These are phyloP conservation scores for Coemansia sp. DNA, from an alignment of 192 early-diverging fungal genomes.

Conservation along the genomic window DNA sequence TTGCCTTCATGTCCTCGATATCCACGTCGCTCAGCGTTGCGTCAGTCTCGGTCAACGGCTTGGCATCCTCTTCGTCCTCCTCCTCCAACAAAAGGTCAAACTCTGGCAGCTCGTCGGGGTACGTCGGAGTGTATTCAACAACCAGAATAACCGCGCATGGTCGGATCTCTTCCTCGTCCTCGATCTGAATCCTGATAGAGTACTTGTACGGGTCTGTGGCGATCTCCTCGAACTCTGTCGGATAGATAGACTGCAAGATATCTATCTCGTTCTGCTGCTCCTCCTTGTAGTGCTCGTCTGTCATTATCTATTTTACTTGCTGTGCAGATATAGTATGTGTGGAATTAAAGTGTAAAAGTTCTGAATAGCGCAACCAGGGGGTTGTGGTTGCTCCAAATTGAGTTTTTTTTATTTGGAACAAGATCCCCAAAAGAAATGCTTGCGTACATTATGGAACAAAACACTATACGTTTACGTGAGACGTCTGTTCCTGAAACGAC, in stretches of 20 bases:
- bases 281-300: constrained; percentile 68
- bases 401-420: not conserved
- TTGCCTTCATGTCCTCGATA: constrained; percentile 30
- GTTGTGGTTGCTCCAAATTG: not conserved
- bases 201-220: constrained; percentile 58
- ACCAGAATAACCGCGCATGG: constrained; percentile 58
- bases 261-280: constrained; percentile 82
- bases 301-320: constrained; percentile 11
- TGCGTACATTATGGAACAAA: not conserved
- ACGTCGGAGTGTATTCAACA: constrained; percentile 71
- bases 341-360: not conserved
- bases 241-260: constrained; percentile 81
- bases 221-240: constrained; percentile 70
- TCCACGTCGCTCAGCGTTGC: constrained; percentile 48
- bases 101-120: constrained; percentile 71
- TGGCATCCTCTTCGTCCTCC: constrained; percentile 25
- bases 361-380: not conserved
- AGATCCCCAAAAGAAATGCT: not conserved
- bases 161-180: constrained; percentile 61
- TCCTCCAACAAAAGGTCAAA: constrained; percentile 48
- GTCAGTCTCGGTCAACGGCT: constrained; percentile 41
- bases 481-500: too few relatives aligned
- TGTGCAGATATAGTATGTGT: not conserved
- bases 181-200: constrained; percentile 60
- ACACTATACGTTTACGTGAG: too few relatives aligned